A percentile compares a stretch with the other conserved stretches of the same genome.
Conservation (phyloP, 345 rosid species). For the Aurinia saxatilis region DNA sequence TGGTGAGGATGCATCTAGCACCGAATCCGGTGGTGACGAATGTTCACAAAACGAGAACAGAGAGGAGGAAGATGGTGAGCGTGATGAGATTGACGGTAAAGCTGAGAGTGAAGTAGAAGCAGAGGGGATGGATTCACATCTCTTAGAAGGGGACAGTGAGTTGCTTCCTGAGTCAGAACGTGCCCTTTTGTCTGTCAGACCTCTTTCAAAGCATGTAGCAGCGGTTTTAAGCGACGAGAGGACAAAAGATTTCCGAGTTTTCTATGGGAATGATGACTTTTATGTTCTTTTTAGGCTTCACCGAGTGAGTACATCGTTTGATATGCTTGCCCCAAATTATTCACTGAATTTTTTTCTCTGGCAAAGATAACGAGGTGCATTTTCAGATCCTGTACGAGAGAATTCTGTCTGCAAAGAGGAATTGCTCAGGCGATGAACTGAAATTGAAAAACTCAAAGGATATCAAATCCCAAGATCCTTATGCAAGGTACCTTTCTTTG, state of each 20-base stretch:
- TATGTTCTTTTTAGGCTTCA: constrained; percentile 89
- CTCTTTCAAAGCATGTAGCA: constrained; percentile 68
- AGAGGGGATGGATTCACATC: constrained; percentile 47
- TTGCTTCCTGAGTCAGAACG: constrained; percentile 50
- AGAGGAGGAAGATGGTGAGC: constrained; percentile 73
- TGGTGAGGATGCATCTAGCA: constrained; percentile 67
- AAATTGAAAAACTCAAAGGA: constrained; percentile 50
- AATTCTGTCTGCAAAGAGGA: constrained; percentile 66
- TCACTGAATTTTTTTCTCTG: not conserved
- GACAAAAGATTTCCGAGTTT: constrained; percentile 39
- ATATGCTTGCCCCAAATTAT: not conserved
- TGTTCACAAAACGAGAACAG: constrained; percentile 73
- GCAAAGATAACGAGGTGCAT: not conserved
- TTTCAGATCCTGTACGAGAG: constrained; percentile 74
- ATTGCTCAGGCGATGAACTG: constrained; percentile 43
- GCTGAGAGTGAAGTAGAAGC: constrained; percentile 88
- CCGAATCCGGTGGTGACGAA: constrained; percentile 82
- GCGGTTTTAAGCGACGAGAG: constrained; percentile 32
- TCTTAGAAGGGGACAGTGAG: constrained; percentile 43
- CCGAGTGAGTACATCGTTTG: constrained; percentile 47
- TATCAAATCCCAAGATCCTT: constrained; percentile 43
- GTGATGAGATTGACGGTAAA: constrained; percentile 65
- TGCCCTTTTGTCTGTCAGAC: constrained; percentile 57
- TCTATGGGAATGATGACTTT: constrained; percentile 90
- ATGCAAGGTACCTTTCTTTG: constrained; percentile 49